Conservation (phyloP, 345 rosid genomes). For the Schrenkiella parvula region DNA sequence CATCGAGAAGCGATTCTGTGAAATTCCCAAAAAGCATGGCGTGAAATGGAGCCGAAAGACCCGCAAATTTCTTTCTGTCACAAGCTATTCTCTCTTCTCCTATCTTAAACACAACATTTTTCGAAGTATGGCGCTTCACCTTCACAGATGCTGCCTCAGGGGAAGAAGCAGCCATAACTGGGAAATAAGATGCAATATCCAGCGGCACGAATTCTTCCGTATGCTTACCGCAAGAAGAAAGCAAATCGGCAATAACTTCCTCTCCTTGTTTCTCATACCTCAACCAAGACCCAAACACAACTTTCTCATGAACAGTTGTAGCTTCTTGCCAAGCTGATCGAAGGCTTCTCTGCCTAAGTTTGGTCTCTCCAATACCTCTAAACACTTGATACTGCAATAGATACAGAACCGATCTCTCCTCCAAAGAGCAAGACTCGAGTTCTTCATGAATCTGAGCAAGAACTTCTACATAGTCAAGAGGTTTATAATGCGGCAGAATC, state of each 20-base stretch:
- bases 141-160: slow-evolving; percentile 36
- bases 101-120: slow-evolving; percentile 59
- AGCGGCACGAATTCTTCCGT: slow-evolving; percentile 64
- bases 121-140: slow-evolving; percentile 19
- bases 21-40: slow-evolving; percentile 92
- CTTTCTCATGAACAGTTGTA: slow-evolving; percentile 74
- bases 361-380: slow-evolving; percentile 89
- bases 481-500: slow-evolving; percentile 72
- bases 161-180: slow-evolving; percentile 32
- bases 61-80: slow-evolving; percentile 70
- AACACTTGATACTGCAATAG: slow-evolving; percentile 80
- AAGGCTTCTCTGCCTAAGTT: slow-evolving; percentile 82
- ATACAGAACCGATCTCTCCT: slow-evolving; percentile 69
- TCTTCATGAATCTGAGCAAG: slow-evolving; percentile 96
- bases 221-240: slow-evolving; percentile 70
- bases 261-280: slow-evolving; percentile 88
- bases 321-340: slow-evolving; percentile 90
- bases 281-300: slow-evolving; percentile 90
- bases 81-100: slow-evolving; percentile 75
- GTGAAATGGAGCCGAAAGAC: slow-evolving; percentile 81
- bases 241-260: slow-evolving; percentile 79
- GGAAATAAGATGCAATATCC: slow-evolving; percentile 60
- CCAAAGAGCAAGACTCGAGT: slow-evolving; percentile 69
- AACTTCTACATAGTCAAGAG: slow-evolving; percentile 91
- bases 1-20: slow-evolving; percentile 72